Evolutionary conservation across 1,139 yeast genomes (phyloP).

Genomic region (Debaryomyces fabryi): DNA sequence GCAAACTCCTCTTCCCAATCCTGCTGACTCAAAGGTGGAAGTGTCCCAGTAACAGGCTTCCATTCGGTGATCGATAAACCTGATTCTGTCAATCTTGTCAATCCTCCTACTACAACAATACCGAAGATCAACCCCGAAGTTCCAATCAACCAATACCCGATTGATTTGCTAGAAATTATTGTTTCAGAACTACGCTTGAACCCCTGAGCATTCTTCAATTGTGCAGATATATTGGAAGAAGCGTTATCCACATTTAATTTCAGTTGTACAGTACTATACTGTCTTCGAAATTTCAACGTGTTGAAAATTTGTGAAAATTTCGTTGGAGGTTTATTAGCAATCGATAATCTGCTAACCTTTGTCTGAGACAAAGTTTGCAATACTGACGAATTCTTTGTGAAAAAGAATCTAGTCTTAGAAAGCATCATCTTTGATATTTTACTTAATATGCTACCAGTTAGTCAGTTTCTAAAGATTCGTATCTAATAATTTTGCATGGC

Average conservation of each 20-base stretch:
- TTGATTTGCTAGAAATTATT: slow-evolving; percentile 47
- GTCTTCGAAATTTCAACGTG: slow-evolving; percentile 9
- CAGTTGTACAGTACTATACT: slow-evolving; percentile 10
- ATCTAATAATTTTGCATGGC: background rate
- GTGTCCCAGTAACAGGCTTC: slow-evolving; percentile 95
- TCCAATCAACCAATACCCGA: slow-evolving; percentile 91
- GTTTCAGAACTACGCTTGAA: slow-evolving; percentile 9
- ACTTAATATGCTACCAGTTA: background rate
- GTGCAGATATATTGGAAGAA: background rate
- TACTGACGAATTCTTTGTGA: slow-evolving; percentile 45
- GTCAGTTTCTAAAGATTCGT: background rate
- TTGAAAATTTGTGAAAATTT: slow-evolving; percentile 10
- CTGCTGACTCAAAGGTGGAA: slow-evolving; percentile 78
- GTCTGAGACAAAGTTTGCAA: slow-evolving; percentile 31
- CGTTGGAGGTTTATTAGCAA: slow-evolving; percentile 9
- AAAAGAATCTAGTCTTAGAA: slow-evolving; percentile 46
- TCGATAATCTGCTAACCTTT: slow-evolving; percentile 18
- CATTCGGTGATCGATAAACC: slow-evolving; percentile 97
- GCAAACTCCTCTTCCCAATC: slow-evolving; percentile 88
- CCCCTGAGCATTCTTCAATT: background rate
- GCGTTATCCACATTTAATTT: background rate
- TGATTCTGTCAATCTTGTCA: slow-evolving; percentile 92
- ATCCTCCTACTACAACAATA: slow-evolving; percentile 94
- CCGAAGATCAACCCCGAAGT: slow-evolving; percentile 91
- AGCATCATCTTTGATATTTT: slow-evolving; percentile 22